Evolutionary conservation across 164 flowering plant species (phyloP).

Genomic region (Nelumbo lutea): DNA sequence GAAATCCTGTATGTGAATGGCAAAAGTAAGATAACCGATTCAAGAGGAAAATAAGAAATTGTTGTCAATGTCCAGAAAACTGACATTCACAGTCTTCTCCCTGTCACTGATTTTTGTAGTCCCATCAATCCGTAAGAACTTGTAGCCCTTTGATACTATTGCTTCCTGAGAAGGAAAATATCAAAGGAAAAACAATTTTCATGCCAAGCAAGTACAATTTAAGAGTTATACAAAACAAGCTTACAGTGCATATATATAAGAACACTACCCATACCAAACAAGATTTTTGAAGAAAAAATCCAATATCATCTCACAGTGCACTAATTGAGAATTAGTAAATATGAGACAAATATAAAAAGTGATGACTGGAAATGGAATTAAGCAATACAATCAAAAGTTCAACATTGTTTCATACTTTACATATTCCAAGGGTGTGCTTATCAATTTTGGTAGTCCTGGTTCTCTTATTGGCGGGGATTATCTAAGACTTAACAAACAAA

Average conservation of each 20-base stretch:
- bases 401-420: no score
- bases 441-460: no score
- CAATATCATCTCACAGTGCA: no score
- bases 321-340: no score
- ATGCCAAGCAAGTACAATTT: not conserved
- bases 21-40: not conserved
- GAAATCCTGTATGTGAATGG: conserved; percentile 54
- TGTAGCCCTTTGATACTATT: conserved; percentile 45
- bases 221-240: not conserved
- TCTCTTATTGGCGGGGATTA: no score
- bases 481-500: no score
- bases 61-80: conserved; percentile 14
- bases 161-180: conserved; percentile 44
- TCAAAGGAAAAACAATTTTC: not conserved
- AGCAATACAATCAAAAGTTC: no score
- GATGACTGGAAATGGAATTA: no score
- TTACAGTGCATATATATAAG: not conserved
- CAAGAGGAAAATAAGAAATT: not conserved
- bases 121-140: conserved; percentile 84
- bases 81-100: conserved; percentile 69
- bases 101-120: conserved; percentile 85
- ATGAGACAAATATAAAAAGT: no score
- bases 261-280: not conserved
- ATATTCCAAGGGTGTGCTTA: no score
- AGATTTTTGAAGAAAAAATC: no score